phyloP scores from a whole-genome alignment of 2,329 filamentous ascomycete species.

The Alternaria incomplexa region DNA sequence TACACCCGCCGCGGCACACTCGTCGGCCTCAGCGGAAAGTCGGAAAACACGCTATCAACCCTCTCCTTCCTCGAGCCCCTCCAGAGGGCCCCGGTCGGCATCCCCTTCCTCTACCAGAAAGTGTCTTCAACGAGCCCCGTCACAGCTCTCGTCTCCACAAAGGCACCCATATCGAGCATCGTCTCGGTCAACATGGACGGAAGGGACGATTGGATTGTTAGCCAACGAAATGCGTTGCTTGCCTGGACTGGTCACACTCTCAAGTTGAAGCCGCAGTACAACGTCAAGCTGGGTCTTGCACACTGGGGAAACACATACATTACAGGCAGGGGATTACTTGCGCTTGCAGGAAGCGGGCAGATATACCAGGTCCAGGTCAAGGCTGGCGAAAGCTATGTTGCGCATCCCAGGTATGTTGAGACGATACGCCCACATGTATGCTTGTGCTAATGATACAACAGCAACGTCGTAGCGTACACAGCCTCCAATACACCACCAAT shows the following conservation, averaged over 20 bases:
- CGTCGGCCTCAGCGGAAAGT: slow-evolving; percentile 85
- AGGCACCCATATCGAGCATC: slow-evolving; percentile 84
- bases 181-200: slow-evolving; percentile 89
- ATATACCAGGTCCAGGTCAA: slow-evolving; percentile 84
- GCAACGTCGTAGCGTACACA: slow-evolving; percentile 91
- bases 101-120: slow-evolving; percentile 93
- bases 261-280: slow-evolving; percentile 74
- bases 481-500: slow-evolving; percentile 74
- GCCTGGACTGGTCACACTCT: slow-evolving; percentile 96
- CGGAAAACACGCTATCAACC: slow-evolving; percentile 89
- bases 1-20: slow-evolving; percentile 92
- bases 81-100: slow-evolving; percentile 77
- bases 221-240: slow-evolving; percentile 85
- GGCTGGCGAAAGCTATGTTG: slow-evolving; percentile 86
- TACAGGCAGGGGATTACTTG: slow-evolving; percentile 85
- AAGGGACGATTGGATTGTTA: slow-evolving; percentile 92
- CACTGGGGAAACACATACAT: slow-evolving; percentile 92
- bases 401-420: slow-evolving; percentile 70
- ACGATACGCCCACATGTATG: too few species aligned
- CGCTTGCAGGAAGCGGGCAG: slow-evolving; percentile 84
- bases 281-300: slow-evolving; percentile 74
- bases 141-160: slow-evolving; percentile 86
- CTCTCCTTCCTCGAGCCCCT: slow-evolving; percentile 86
- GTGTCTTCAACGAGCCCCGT: slow-evolving; percentile 86
- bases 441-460: too few species aligned